Evolutionary conservation across 2,329 filamentous ascomycete genomes (phyloP), one percentile per base, ranked within the genome.

Genomic region (Clonostachys rhizophaga): DNA sequence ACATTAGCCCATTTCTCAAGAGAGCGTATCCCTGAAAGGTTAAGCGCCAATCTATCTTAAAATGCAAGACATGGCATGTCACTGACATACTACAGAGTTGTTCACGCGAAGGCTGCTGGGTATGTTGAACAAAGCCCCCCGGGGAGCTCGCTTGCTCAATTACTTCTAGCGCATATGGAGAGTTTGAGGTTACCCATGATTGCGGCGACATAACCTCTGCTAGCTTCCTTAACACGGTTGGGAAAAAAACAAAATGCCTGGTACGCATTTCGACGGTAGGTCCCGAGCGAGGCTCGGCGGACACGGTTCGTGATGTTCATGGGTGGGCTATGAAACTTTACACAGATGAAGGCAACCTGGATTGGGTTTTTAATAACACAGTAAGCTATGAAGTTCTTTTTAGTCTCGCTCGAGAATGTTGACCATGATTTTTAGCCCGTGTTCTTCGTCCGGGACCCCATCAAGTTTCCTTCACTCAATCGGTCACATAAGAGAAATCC

Each of bases 401-500:
- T n/a, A 14, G 78, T 79, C 2, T 84, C 78, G 24, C 7, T 24
- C 24, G 24, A 17, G 76, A 79, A 81, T 58, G 78, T 77, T 1
- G 80, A 73, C 66, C 72, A 76, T 11, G 16, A 84, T 16, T 75
- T 77, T 14, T 68, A 78, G 6, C 47, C 47, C 24, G 34, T 46
- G 6, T 49, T 91, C 74, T 90, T 91, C 72, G 58, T 90, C 20
- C 76, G 86, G 40, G 87, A 90, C 55, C 84, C 86, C 3, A 76
- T 78, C 58, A 89, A 89, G 62, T 90, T 89, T 68, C 86, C 86
- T 35, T 69, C 84, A 59, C 85, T 89, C 65, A 89, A 89, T 52
- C 86, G 88, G 69, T 87, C 85, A 5, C 87, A 91, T 66, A 90
- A 90, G 75, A 78, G 85, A 43, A 76, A 90, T 65, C 86, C 86